phyloP scores from a whole-genome alignment of 352 stramenopile species.

The Phytophthora sansomeana region DNA sequence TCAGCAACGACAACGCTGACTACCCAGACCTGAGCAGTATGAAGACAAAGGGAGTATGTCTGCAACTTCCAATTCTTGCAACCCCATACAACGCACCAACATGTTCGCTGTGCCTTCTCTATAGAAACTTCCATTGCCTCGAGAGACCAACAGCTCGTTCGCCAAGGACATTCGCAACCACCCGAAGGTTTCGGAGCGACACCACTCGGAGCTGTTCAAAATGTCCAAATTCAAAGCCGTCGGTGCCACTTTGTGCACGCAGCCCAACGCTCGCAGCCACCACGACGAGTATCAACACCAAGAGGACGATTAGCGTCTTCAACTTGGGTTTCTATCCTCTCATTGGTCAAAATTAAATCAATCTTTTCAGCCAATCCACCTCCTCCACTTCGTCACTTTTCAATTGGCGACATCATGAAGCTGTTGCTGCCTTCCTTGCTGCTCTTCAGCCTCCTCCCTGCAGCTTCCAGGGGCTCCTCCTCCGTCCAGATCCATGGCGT shows the following conservation, averaged over 20 bases:
- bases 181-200: constrained; percentile 38
- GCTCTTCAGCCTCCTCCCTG: constrained; percentile 14
- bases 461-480: not conserved
- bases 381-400: constrained; percentile 1
- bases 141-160: constrained; percentile 76
- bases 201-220: constrained; percentile 72
- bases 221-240: constrained; percentile 91
- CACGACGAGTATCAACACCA: constrained; percentile 3
- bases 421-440: constrained; percentile 18
- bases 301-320: constrained; percentile 14
- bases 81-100: too few relatives aligned
- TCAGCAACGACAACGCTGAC: constrained; percentile 68
- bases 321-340: constrained; percentile 13
- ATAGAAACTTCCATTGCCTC: constrained; percentile 81
- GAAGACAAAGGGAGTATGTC: constrained; percentile 81
- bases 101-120: not conserved
- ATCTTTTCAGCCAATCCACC: constrained; percentile 28
- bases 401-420: constrained; percentile 21
- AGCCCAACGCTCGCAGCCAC: constrained; percentile 45
- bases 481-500: constrained; percentile 50
- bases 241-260: constrained; percentile 67
- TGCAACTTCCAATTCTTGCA: not conserved
- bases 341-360: constrained; percentile 24
- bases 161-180: constrained; percentile 70
- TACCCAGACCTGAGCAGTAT: constrained; percentile 85